Evolutionary conservation across 495 filamentous ascomycete genomes (phyloP).

Genomic region (Aspergillus steynii): DNA sequence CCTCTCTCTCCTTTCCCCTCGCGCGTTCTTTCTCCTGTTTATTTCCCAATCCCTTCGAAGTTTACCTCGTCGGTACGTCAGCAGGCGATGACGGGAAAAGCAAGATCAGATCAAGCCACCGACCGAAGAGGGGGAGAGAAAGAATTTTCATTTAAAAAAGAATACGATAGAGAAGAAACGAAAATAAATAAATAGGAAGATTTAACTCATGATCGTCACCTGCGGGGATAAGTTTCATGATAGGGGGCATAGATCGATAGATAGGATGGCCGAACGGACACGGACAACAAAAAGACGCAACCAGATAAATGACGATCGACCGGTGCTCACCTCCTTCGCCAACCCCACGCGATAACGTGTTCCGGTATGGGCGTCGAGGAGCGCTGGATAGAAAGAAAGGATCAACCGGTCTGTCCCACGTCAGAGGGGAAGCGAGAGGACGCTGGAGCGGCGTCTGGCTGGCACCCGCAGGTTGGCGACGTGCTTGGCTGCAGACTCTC

Average conservation of each 20-base stretch:
- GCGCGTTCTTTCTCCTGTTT: slow-evolving; percentile 4
- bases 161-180: slow-evolving; percentile 4
- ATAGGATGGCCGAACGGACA: not conserved
- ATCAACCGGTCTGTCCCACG: too few relatives aligned
- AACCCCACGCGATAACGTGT: slow-evolving; percentile 25
- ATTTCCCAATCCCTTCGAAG: not conserved
- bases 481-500: too few relatives aligned
- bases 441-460: too few relatives aligned
- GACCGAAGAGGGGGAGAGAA: not conserved
- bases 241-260: slow-evolving; percentile 1
- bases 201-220: too few relatives aligned
- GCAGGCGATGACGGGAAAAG: not conserved
- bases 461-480: too few relatives aligned
- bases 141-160: not conserved
- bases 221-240: too few relatives aligned
- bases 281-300: not conserved
- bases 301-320: slow-evolving; percentile 9
- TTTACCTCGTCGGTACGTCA: not conserved
- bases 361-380: slow-evolving; percentile 6
- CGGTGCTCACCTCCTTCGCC: not conserved
- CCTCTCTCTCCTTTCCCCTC: too few relatives aligned
- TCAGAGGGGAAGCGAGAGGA: not conserved
- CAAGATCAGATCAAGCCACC: not conserved
- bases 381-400: not conserved
- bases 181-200: slow-evolving; percentile 3